Base-by-base conservation (phyloP, 768 basidiomycete genomes). In the Sistotremastrum niveocremeum region DNA sequence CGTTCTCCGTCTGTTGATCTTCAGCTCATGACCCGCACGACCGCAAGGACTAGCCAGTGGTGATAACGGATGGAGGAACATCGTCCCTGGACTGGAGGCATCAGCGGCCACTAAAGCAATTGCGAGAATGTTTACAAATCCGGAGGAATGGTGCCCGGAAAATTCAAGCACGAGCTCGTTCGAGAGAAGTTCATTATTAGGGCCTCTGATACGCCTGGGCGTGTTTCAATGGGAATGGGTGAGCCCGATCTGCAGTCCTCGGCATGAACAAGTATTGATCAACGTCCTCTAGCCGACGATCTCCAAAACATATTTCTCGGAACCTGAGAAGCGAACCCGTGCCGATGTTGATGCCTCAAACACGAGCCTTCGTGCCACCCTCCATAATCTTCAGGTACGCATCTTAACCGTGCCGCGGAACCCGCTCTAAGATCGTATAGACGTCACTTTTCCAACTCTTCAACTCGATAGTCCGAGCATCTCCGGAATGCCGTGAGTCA, bases 181-280 rank as follows among this genome's bases (percentile, higher is more conserved):
- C 56, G 86, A 89, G 61, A 65, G 46, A 8, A 53, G 62, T 51
- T 84, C 79, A 42, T 65, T 97, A 37, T 64, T 98, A 52, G 95
- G 95, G 0, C 90, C 89, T 1, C 62, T 97, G 30, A 76, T 84
- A 50, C 69, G 90, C 34, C 68, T 98, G 44, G 82, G 84, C 36
- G 79, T 91, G 4, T 97, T 94, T 58, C 74, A 80, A n/a, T 66
- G 77, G 46, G 85, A 98, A 72, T 93, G 88, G 80, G 84, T 93
- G 58, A 64, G 56, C 48, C 10, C 6, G 35, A 48, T 34, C 31
- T 40, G 28, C 8, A 49, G 39, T 34, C 11, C 34, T 37, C 41
- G 40, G 4, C 39, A 7, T 46, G 39, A 45, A n/a, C 39, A 44
- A 28, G 35, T 30, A 36, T 46, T 54, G 44, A 51, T 43, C 30